phyloP scores from a whole-genome alignment of 306 rosid species.

The Mucuna pruriens region DNA sequence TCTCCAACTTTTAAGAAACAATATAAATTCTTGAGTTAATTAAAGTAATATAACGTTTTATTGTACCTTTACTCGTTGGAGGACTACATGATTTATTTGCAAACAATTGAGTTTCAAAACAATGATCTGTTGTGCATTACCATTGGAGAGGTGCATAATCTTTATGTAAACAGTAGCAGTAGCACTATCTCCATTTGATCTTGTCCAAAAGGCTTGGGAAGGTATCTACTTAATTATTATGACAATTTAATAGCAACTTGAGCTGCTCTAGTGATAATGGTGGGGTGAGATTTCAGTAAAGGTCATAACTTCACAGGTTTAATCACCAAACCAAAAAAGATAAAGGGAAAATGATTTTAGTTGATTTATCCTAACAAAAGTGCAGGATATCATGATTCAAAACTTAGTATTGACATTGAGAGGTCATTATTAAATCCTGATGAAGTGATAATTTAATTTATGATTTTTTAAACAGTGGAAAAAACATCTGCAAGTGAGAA shows the following conservation, averaged over 20 bases:
- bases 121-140: slow-evolving; percentile 14
- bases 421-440: neutral
- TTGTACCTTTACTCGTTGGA: slow-evolving; percentile 17
- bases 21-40: slow-evolving; percentile 19
- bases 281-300: neutral
- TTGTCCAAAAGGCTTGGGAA: neutral
- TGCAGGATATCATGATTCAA: neutral
- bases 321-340: neutral
- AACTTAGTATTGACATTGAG: neutral
- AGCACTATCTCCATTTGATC: slow-evolving; percentile 9
- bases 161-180: slow-evolving; percentile 14
- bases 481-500: slow-evolving; percentile 56
- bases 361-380: neutral
- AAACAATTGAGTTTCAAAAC: slow-evolving; percentile 16
- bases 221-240: neutral
- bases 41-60: neutral
- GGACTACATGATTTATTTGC: slow-evolving; percentile 19
- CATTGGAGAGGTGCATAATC: neutral
- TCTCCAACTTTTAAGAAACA: slow-evolving; percentile 9
- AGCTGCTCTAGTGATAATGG: neutral
- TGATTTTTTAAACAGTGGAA: slow-evolving; percentile 48
- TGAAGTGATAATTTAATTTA: neutral
- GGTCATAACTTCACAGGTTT: neutral
- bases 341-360: neutral
- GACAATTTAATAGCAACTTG: slow-evolving; percentile 4